Evolutionary conservation across 1,284 basidiomycete genomes (phyloP), one percentile per base, ranked within the genome.

Genomic region (Prillingera fragicola): DNA sequence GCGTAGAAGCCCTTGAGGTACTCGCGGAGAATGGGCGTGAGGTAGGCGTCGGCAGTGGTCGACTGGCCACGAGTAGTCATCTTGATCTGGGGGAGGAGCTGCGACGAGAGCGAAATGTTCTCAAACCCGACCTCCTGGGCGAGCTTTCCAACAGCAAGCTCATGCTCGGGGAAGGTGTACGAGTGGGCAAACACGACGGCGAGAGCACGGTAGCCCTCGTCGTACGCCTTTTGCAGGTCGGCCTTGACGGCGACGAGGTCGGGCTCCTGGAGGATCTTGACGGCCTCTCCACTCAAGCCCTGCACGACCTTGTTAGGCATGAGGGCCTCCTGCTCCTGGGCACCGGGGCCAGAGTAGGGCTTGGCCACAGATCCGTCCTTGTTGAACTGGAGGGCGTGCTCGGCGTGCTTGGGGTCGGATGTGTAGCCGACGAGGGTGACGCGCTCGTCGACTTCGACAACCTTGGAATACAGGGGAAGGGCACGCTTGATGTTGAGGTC

Each of bases 1-100:
- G 73, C 69, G 71, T 91, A 95, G 75, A 96, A 95, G 0, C 89
- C 87, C 54, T 91, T 83, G n/a, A 96, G 78, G 62, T 96, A 96
- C 23, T 80, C 77, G 18, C 79, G 75, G 26, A 96, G 72, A 36
- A 95, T 85, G 1, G 92, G 94, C 0, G 92, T 96, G 23, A 97
- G 80, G 67, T 98, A 98, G 2, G 94, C 95, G 59, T 98, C 94
- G 0, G 91, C 94, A 0, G 90, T 95, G 0, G 88, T 83, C 0
- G 88, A 92, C 4, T 87, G 83, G 0, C 90, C 94, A 5, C 94
- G 83, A 1, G 90, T 85, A 4, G 96, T 88, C 78, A 95, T 85
- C 70, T 57, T 52, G 87, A 95, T 92, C 88, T 94, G 92, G 3
- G 94, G 87, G 43, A 91, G 80, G 8, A 96, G 78, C 53, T 84